A percentile compares a stretch with the other conserved stretches of the same genome.
These are phyloP conservation scores for Eucalyptus melliodora DNA, from an alignment of 345 rosid genomes.

Conservation along the genomic window DNA sequence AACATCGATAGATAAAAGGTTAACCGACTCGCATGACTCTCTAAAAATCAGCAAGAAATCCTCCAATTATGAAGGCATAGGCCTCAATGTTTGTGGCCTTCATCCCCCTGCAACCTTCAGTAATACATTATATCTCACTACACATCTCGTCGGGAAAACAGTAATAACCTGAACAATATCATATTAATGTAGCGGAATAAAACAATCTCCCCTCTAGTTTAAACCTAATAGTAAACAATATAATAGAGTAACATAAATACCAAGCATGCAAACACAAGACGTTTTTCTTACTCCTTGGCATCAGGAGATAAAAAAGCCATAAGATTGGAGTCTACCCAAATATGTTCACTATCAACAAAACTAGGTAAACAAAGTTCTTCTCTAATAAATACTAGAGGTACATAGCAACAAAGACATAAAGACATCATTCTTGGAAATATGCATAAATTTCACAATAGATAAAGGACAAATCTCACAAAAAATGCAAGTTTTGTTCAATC, in stretches of 20 bases:
- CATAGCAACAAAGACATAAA: background rate
- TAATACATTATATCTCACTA: background rate
- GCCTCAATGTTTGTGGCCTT: background rate
- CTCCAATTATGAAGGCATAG: background rate
- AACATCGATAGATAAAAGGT: background rate
- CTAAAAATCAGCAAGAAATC: background rate
- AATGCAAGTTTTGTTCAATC: background rate
- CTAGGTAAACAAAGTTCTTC: background rate
- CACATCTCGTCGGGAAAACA: background rate
- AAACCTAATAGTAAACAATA: background rate
- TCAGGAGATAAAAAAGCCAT: background rate
- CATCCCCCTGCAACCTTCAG: background rate
- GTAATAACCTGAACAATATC: background rate
- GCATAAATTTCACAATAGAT: too few species aligned
- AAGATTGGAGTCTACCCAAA: background rate
- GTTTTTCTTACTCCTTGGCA: background rate
- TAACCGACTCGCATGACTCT: background rate
- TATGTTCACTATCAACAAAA: background rate
- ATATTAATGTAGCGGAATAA: background rate
- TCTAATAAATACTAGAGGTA: background rate
- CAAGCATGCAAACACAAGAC: accelerated
- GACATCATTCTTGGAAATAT: background rate
- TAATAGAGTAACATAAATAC: background rate
- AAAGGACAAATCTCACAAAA: background rate
- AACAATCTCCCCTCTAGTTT: background rate